A percentile compares a stretch with the other conserved stretches of the same genome.
phyloP scores from a whole-genome alignment of 495 filamentous ascomycete genomes.

The Xylaria curta region DNA sequence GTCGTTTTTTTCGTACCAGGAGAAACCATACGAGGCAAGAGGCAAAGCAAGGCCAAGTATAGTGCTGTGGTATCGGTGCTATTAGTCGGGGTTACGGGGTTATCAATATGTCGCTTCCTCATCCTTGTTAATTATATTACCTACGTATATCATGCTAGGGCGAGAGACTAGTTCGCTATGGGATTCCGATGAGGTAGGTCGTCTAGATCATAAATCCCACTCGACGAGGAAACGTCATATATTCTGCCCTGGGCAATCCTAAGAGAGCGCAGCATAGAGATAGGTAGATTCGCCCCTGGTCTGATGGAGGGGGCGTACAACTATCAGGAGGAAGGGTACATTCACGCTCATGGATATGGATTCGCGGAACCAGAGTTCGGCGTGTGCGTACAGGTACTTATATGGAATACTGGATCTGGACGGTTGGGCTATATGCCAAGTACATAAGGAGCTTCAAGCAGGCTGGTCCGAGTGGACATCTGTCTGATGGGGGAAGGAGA shows the following conservation, averaged over 20 bases:
- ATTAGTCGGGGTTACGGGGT: neutral
- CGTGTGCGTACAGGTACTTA: neutral
- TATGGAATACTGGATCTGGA: neutral
- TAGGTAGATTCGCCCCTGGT: conserved; percentile 8
- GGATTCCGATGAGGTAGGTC: neutral
- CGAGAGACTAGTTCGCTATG: neutral
- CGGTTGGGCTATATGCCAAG: conserved; percentile 16
- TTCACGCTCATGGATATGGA: conserved; percentile 13
- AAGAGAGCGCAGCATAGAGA: conserved; percentile 11
- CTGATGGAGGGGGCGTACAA: conserved; percentile 20
- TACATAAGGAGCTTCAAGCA: neutral
- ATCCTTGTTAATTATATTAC: conserved; percentile 1
- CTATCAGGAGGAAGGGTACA: conserved; percentile 24
- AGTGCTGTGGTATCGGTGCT: neutral
- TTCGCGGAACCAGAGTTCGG: conserved; percentile 15
- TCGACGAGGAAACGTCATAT: conserved; percentile 22
- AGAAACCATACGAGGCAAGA: neutral
- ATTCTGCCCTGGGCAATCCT: conserved; percentile 11
- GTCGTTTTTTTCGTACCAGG: conserved; percentile 9
- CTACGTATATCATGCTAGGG: neutral
- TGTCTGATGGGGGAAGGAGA: conserved; percentile 25
- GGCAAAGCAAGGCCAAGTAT: neutral
- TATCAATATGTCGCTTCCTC: conserved; percentile 5
- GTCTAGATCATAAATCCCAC: neutral
- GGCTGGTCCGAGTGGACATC: conserved; percentile 15